phyloP scores from a whole-genome alignment of 1,284 basidiomycete genomes.

The Coniophora puteana region DNA sequence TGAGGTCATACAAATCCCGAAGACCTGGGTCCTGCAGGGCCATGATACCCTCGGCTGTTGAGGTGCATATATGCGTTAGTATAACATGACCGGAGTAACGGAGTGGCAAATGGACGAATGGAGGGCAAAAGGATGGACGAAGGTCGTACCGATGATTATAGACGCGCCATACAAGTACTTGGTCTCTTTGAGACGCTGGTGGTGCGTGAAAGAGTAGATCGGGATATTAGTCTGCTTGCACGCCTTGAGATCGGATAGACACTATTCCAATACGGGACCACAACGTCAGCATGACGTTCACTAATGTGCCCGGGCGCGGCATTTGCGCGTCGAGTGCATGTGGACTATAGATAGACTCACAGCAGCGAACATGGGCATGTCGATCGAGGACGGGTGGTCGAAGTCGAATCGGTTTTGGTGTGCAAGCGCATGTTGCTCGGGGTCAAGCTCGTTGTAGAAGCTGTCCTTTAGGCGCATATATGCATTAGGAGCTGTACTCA shows the following conservation, averaged over 20 bases:
- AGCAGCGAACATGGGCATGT: conserved; percentile 81
- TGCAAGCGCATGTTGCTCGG: conserved; percentile 78
- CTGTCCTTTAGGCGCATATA: conserved; percentile 61
- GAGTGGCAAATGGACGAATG: conserved; percentile 3
- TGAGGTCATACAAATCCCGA: conserved; percentile 86
- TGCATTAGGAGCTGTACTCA: background rate
- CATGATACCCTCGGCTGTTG: conserved; percentile 87
- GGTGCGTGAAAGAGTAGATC: conserved; percentile 90
- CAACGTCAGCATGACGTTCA: background rate
- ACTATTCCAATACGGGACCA: conserved; percentile 49
- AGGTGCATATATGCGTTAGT: conserved; percentile 3
- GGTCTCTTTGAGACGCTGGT: conserved; percentile 83
- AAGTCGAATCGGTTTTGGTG: conserved; percentile 88
- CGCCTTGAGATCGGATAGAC: conserved; percentile 79
- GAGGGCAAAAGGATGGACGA: background rate
- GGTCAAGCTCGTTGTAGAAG: conserved; percentile 84
- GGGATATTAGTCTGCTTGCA: conserved; percentile 86
- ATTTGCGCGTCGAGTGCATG: conserved; percentile 1
- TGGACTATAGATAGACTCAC: conserved; percentile 38
- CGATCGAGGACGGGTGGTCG: conserved; percentile 92
- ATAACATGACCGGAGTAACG: background rate
- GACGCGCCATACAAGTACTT: conserved; percentile 94
- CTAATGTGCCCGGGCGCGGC: conserved; percentile 1
- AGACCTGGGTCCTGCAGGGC: conserved; percentile 79
- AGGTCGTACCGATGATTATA: conserved; percentile 78